Conservation (phyloP, 306 rosid genomes). For the Lathyrus oleraceus region DNA sequence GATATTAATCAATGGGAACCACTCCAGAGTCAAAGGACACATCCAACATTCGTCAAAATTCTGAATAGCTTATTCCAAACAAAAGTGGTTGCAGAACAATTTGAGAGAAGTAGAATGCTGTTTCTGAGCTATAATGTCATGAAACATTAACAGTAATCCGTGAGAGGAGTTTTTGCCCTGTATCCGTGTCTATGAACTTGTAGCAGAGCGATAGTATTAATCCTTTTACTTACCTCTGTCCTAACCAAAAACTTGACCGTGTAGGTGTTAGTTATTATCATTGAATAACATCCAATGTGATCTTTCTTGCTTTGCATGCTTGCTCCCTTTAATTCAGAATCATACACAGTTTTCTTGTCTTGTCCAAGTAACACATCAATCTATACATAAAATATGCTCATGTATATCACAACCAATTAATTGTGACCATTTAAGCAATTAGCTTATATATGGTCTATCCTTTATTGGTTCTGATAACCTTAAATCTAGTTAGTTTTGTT, state of each 20-base stretch:
- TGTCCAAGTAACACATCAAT: conserved; percentile 4
- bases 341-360: conserved; percentile 16
- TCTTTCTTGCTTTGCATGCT: conserved; percentile 20
- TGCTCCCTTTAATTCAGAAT: conserved; percentile 30
- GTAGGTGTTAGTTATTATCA: conserved; percentile 15
- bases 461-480: conserved; percentile 17
- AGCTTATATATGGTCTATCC: conserved; percentile 3
- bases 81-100: conserved; percentile 13
- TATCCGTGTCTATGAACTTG: not conserved
- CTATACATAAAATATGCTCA: conserved; percentile 29
- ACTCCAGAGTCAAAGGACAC: conserved; percentile 13
- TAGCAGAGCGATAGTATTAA: not conserved
- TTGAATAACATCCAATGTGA: conserved; percentile 19
- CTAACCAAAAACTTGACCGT: conserved; percentile 17
- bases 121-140: conserved; percentile 25
- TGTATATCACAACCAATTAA: conserved; percentile 13
- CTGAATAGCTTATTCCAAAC: conserved; percentile 14
- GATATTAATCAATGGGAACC: too few species aligned
- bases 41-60: not conserved
- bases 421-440: not conserved
- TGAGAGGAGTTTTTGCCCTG: conserved; percentile 5
- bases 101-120: conserved; percentile 10
- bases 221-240: conserved; percentile 21
- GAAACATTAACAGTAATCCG: conserved; percentile 1
- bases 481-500: conserved; percentile 9